A percentile compares a stretch with the other conserved stretches of the same genome.
Evolutionary conservation across 2,329 filamentous ascomycete genomes (phyloP).

Genomic region (Neonectria hederae): DNA sequence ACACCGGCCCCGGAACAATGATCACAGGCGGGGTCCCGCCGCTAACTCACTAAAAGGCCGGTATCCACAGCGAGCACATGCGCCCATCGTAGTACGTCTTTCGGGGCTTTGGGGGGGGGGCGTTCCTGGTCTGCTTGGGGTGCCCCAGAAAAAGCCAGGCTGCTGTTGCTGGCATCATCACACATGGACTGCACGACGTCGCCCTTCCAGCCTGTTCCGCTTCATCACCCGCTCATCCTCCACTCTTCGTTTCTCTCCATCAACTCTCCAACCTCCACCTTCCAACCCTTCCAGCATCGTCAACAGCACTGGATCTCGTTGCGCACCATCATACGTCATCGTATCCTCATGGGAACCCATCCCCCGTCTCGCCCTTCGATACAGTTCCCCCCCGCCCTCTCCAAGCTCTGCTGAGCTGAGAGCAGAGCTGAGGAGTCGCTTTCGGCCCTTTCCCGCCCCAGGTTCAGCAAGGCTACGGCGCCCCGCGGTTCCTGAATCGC

Average conservation of each 20-base stretch:
- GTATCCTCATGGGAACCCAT: conserved; percentile 32
- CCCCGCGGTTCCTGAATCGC: conserved; percentile 18
- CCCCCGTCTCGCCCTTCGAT: conserved; percentile 28
- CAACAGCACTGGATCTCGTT: neutral
- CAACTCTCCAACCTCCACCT: conserved; percentile 8
- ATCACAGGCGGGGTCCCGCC: conserved; percentile 21
- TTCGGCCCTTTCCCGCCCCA: conserved; percentile 27
- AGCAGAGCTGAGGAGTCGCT: conserved; percentile 17
- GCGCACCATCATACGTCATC: neutral
- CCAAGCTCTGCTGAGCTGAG: conserved; percentile 29
- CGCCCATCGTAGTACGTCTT: neutral
- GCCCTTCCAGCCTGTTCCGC: conserved; percentile 7
- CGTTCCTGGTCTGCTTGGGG: conserved; percentile 2
- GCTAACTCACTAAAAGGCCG: conserved; percentile 8
- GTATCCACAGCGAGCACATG: conserved; percentile 11
- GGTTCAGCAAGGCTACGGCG: conserved; percentile 27
- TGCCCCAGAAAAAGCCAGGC: conserved; percentile 29
- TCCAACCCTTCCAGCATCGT: conserved; percentile 4
- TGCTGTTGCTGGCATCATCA: conserved; percentile 44
- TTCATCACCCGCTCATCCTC: conserved; percentile 6
- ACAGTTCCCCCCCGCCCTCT: conserved; percentile 21
- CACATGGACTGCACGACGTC: conserved; percentile 9
- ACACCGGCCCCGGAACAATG: neutral
- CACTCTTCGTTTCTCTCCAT: conserved; percentile 12
- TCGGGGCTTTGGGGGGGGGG: neutral